Conservation (phyloP, 257 asterid genomes). For the Orobanche coerulescens region DNA sequence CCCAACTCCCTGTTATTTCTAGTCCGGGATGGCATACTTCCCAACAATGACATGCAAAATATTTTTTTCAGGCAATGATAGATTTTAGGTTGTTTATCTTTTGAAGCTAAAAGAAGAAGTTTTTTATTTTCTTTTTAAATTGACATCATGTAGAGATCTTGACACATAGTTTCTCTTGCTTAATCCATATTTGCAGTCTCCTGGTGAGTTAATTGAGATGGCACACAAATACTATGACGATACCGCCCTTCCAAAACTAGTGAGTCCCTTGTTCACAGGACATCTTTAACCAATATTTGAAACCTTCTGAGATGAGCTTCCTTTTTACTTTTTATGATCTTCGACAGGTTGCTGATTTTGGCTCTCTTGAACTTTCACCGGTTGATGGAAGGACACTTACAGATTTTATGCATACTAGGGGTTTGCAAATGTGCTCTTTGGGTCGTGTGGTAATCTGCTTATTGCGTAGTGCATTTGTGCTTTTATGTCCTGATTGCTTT, state of each 20-base stretch:
- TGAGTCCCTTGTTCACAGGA: constrained; percentile 21
- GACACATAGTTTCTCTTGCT: constrained; percentile 24
- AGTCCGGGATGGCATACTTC: too few relatives aligned
- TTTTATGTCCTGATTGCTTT: constrained; percentile 11
- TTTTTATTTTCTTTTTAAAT: constrained; percentile 7
- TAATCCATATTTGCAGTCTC: constrained; percentile 44
- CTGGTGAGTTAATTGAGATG: constrained; percentile 69
- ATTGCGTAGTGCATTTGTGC: neutral
- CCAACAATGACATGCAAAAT: constrained; percentile 11
- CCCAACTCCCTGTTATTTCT: neutral
- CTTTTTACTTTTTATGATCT: constrained; percentile 12
- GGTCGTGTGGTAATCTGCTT: constrained; percentile 63
- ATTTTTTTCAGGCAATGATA: constrained; percentile 9
- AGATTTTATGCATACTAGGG: constrained; percentile 86
- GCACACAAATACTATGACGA: constrained; percentile 63
- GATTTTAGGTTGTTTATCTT: neutral
- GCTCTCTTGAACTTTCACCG: constrained; percentile 79
- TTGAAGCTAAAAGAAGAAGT: neutral
- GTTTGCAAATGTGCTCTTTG: constrained; percentile 67
- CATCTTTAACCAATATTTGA: constrained; percentile 3
- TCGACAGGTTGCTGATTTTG: constrained; percentile 76
- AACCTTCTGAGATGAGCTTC: constrained; percentile 17
- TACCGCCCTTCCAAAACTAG: constrained; percentile 74
- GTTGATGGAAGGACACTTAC: constrained; percentile 81
- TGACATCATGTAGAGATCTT: constrained; percentile 4